Percentiles rank a stretch among this genome's conserved stretches.
Evolutionary conservation across 2,329 filamentous ascomycete genomes (phyloP).

Genomic region (Phialophora macrospora): DNA sequence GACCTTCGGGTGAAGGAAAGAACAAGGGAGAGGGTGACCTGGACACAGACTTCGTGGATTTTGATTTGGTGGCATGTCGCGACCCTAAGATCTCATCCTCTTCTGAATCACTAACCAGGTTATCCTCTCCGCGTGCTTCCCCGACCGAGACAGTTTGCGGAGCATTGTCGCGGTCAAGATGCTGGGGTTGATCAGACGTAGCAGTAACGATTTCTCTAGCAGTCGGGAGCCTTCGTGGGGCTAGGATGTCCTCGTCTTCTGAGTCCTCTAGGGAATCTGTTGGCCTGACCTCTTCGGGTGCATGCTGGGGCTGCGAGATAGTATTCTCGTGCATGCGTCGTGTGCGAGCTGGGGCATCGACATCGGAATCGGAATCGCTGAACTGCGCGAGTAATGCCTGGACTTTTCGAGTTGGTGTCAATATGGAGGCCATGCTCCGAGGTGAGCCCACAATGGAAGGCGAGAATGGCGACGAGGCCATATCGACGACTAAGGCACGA

Average conservation of each 20-base stretch:
- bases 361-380: constrained; percentile 53
- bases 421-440: constrained; percentile 22
- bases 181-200: not conserved
- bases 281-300: not conserved
- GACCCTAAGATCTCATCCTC: constrained; percentile 2
- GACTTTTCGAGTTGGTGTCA: constrained; percentile 51
- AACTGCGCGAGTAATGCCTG: constrained; percentile 57
- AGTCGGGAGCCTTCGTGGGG: not conserved
- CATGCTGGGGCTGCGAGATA: not conserved
- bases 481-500: not conserved
- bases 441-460: constrained; percentile 24
- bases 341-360: constrained; percentile 17
- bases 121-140: not conserved
- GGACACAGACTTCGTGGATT: not conserved
- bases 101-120: not conserved
- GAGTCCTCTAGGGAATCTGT: constrained; percentile 36
- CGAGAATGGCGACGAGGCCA: constrained; percentile 27
- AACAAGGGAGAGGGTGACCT: constrained; percentile 52
- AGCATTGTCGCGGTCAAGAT: not conserved
- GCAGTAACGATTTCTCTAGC: not conserved
- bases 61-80: constrained; percentile 41
- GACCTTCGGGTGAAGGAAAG: constrained; percentile 41
- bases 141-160: not conserved
- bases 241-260: constrained; percentile 53
- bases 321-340: not conserved